Base-by-base conservation (phyloP, 2,329 filamentous ascomycete genomes). In the Rugonectria rugulosa region DNA sequence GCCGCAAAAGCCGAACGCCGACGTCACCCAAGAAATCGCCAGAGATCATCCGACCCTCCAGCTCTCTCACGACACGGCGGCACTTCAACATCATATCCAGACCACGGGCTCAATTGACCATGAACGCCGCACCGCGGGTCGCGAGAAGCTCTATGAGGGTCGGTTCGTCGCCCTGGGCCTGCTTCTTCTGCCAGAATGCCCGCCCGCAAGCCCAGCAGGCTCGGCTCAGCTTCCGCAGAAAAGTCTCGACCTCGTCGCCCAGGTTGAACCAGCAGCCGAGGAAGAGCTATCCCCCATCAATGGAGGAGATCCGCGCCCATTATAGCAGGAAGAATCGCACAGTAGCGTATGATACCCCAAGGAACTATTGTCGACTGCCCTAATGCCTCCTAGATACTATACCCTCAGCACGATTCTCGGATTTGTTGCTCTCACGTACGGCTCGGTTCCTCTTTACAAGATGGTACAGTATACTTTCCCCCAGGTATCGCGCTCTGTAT, bases 401-500 rank as follows among this genome's bases (percentile, higher is more conserved):
- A 85, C 87, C 12, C 74, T 93, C 60, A 92, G 89, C 70, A 79
- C 91, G 59, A 92, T 94, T 54, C 76, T 95, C 47, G 90, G 89
- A 51, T 93, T 90, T 5, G 88, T 92, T 17, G 90, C 90, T 4
- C 77, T 95, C 29, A 89, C 90, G 2, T 95, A 95, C 70, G 90
- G 90, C 64, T 92, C 89, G 10, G 91, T 95, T 43, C 91, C 91
- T 2, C 78, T 95, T 72, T 96, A 96, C 75, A 94, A 94, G 74
- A 94, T 92, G 88, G 89, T 90, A 72, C 34, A 6, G 6, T 0
- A 5, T 17, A 4, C 34, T 14, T 2, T 12, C 26, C n/a, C 14
- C 6, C 5, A 7, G 15, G 5, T 9, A 5, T 36, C n/a, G n/a
- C n/a, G n/a, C n/a, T n/a, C n/a, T n/a, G n/a, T n/a, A n/a, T 11